These are phyloP conservation scores for Prunus salicina DNA, from an alignment of 306 rosid species.

Conservation along the genomic window DNA sequence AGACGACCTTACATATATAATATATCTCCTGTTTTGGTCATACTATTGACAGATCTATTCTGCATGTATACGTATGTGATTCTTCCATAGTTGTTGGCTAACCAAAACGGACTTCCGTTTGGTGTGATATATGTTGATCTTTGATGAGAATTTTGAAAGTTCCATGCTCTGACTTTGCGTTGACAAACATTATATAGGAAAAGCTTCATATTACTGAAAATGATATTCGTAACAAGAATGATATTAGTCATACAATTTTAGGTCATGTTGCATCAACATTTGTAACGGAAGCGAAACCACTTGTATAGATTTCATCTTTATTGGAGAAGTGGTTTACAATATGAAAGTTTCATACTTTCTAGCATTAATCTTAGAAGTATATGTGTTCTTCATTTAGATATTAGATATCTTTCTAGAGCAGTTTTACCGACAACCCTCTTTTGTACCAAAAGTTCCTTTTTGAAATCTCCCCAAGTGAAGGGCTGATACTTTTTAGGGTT, in stretches of 20 bases:
- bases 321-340: not conserved
- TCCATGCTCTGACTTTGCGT: not conserved
- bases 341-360: not conserved
- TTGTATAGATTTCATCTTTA: not conserved
- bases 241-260: too few species aligned
- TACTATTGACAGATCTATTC: not conserved
- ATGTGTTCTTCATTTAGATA: not conserved
- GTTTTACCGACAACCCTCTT: constrained; percentile 17
- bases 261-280: too few species aligned
- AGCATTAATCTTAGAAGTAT: not conserved
- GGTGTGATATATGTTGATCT: not conserved
- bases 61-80: not conserved
- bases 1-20: not conserved
- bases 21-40: not conserved
- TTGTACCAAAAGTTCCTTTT: constrained; percentile 10
- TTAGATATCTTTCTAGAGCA: constrained; percentile 5
- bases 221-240: too few species aligned
- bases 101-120: not conserved
- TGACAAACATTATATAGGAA: not conserved
- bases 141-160: not conserved
- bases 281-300: not conserved
- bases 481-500: constrained; percentile 6
- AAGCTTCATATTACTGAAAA: not conserved
- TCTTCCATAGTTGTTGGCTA: not conserved
- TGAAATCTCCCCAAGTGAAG: constrained; percentile 15